Evolutionary conservation across 2,329 filamentous ascomycete species (phyloP), one percentile per base, ranked within the genome.

Genomic region (Cercospora sp.): DNA sequence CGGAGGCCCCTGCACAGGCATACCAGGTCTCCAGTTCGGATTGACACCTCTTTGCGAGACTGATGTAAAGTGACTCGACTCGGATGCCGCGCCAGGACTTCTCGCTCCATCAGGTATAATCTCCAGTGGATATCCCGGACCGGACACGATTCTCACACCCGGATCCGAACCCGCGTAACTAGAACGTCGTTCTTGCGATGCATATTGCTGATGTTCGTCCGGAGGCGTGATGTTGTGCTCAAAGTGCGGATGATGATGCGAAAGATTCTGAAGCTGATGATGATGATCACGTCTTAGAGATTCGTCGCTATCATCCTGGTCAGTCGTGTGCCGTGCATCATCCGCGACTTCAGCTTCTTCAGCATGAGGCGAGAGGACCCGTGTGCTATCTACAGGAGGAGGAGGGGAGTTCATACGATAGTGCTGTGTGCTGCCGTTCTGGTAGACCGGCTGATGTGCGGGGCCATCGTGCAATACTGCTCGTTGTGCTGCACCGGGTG

Each of bases 41-140:
- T 97, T 97, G 64, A 97, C 83, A 1, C 91, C 91, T 36, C 94
- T 87, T 79, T 97, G 93, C 0, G 91, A 94, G 57, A 98, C 90
- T 10, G 91, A 95, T 1, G 94, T 97, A 80, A 97, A 97, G 73
- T 91, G 91, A 57, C 90, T 94, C 26, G 88, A 86, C 76, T 97
- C 92, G 70, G 91, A 94, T 10, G 79, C 81, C 8, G 70, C 73
- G 20, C 68, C 73, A 2, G 91, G 93, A 74, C 89, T 94, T 74
- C 91, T 87, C 55, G 85, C 82, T 59, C 85, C 86, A 70, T 87
- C 85, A 53, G 86, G 86, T 39, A 90, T 77, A 69, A 91, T 88
- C 70, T 93, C 91, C 72, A 89, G 16, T 1, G 45, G 58, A 39
- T 65, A 65, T 30, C 36, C 63, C 13, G 53, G 23, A 30, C 55